phyloP scores from a whole-genome alignment of 225 moss, liverwort and hornwort species.

The Thuidium tamariscinum region DNA sequence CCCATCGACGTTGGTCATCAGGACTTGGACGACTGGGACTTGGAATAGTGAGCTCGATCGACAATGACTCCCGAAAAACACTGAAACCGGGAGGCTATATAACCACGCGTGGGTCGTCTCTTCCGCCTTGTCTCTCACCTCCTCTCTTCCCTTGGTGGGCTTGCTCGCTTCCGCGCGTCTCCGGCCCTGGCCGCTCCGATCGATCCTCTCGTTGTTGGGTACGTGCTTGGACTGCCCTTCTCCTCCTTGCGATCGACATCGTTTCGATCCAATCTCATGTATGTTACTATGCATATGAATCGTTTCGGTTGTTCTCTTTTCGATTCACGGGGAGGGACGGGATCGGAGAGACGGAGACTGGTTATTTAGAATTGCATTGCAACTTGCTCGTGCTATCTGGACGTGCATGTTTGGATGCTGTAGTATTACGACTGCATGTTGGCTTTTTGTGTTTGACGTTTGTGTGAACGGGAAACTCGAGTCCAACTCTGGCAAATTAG shows the following conservation, averaged over 20 bases:
- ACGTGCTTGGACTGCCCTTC: neutral
- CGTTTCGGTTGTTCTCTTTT: no score
- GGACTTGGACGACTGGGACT: neutral
- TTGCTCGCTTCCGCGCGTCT: no score
- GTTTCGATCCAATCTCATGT: neutral
- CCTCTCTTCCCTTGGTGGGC: neutral
- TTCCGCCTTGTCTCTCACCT: neutral
- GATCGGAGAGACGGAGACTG: no score
- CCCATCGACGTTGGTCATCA: neutral
- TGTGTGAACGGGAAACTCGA: neutral
- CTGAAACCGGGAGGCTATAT: neutral
- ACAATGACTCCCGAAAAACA: neutral
- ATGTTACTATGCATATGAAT: neutral
- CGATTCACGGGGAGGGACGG: neutral
- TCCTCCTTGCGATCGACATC: neutral
- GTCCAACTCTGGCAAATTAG: neutral
- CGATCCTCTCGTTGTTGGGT: neutral
- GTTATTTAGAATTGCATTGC: neutral
- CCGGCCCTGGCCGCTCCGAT: neutral
- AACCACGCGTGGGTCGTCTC: neutral
- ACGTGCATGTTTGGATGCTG: neutral
- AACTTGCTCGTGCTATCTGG: neutral
- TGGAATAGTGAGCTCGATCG: neutral
- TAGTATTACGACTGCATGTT: no score
- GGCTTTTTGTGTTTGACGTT: neutral